Percentiles rank a stretch among this genome's conserved stretches.
These are phyloP conservation scores for Endotrypanum monterogeii DNA, from an alignment of 208 protist genomes.

Conservation along the genomic window DNA sequence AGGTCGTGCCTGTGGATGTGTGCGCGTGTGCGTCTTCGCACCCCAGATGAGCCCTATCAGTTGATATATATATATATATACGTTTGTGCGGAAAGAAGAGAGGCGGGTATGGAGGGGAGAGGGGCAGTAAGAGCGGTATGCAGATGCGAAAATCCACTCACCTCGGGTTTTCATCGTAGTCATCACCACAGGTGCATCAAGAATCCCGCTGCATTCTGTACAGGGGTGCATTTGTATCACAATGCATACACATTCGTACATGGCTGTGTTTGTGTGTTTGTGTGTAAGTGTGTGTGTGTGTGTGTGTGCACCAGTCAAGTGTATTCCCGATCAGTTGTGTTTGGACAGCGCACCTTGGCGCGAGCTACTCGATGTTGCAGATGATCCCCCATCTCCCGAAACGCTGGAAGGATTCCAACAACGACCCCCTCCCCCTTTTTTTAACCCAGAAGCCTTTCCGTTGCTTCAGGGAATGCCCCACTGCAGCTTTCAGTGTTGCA, in stretches of 20 bases:
- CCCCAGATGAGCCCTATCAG: background rate
- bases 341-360: too few relatives aligned
- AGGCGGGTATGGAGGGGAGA: too few relatives aligned
- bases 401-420: too few relatives aligned
- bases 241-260: too few relatives aligned
- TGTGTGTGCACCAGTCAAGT: background rate
- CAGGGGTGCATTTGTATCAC: background rate
- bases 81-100: background rate
- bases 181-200: background rate
- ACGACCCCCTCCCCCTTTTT: too few relatives aligned
- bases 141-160: background rate
- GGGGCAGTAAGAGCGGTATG: background rate
- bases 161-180: background rate
- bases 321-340: background rate
- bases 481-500: too few relatives aligned
- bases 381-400: too few relatives aligned
- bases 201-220: background rate
- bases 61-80: background rate
- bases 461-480: too few relatives aligned
- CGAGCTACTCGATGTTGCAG: too few relatives aligned
- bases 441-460: too few relatives aligned
- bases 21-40: background rate
- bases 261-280: too few relatives aligned
- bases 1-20: background rate
- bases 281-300: constrained; percentile 5